Percentiles rank a stretch among this genome's conserved stretches.
phyloP scores from a whole-genome alignment of 441 rosid genomes.

The Eutrema salsugineum region DNA sequence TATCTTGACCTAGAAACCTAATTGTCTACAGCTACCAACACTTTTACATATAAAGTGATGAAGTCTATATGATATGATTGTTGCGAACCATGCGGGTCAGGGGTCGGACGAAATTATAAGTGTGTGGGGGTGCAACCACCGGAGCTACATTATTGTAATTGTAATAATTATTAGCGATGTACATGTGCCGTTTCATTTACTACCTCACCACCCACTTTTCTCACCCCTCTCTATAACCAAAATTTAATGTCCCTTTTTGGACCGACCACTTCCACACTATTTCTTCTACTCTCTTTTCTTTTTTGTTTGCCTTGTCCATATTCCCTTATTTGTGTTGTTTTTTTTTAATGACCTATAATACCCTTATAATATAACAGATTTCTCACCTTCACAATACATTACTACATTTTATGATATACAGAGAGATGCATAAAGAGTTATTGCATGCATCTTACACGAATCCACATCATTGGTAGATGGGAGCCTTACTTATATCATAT shows the following conservation, averaged over 20 bases:
- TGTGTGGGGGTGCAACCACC: constrained; percentile 25
- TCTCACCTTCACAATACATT: not conserved
- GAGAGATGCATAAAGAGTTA: not conserved
- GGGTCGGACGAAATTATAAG: not conserved
- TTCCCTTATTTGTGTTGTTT: not conserved
- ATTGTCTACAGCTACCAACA: not conserved
- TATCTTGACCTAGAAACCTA: not conserved
- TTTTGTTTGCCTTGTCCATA: not conserved
- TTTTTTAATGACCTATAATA: not conserved
- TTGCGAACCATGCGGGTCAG: constrained; percentile 9
- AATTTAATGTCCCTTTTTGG: constrained; percentile 7
- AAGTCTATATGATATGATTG: not conserved
- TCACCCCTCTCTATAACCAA: not conserved
- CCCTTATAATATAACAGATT: not conserved
- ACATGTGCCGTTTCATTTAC: constrained; percentile 23
- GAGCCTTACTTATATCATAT: not conserved
- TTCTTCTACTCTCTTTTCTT: not conserved
- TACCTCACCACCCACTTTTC: constrained; percentile 18
- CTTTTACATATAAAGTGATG: not conserved
- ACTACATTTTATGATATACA: not conserved
- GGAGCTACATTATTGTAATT: constrained; percentile 6
- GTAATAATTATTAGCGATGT: not conserved
- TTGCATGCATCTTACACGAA: not conserved
- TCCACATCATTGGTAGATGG: not conserved
- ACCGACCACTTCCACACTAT: constrained; percentile 3